Evolutionary conservation across 2,329 filamentous ascomycete genomes (phyloP), one percentile per base, ranked within the genome.

Genomic region (Talaromyces piceae): DNA sequence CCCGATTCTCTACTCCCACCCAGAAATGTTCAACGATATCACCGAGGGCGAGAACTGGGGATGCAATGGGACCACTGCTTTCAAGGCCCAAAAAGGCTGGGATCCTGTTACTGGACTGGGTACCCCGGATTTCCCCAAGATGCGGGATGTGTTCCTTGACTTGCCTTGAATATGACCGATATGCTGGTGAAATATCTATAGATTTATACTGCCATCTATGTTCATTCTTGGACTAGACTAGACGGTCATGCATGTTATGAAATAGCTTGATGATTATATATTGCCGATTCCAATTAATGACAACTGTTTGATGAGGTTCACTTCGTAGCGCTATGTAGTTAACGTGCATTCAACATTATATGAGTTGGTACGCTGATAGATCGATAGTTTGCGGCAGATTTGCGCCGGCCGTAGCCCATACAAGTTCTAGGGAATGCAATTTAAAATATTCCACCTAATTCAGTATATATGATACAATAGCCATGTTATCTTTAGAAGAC

Each of bases 1-100:
- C 58, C 80, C 80, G 0, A 81, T 77, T 75, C 60, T 83, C 3
- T 84, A 83, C 59, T 62, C 27, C 20, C 18, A 52, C 26, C 45
- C 50, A 11, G 27, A 31, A 9, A 39, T 30, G 13, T 51, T 47
- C 25, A 47, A 45, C 4, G 37, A 47, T 23, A 28, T 51, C 12
- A n/a, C 20, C 7, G 45, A 37, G 23, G 45, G 45, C 7, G 20
- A 39, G 11, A 47, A 47, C 28, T 47, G 22, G 45, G 45, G 45
- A 6, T 47, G 45, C 8, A 39, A 47, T 39, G 31, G 12, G 3
- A 16, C 13, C 2, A 27, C 23, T 5, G 45, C 20, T 3, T 47
- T 47, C 25, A 25, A 31, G 9, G 50, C 50, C n/a, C 13, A 45
- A 31, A 50, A 49, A 59, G 62, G 60, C 60, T 66, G 63, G 63